Evolutionary conservation across 768 basidiomycete genomes (phyloP).

Genomic region (Pisolithus sp.): DNA sequence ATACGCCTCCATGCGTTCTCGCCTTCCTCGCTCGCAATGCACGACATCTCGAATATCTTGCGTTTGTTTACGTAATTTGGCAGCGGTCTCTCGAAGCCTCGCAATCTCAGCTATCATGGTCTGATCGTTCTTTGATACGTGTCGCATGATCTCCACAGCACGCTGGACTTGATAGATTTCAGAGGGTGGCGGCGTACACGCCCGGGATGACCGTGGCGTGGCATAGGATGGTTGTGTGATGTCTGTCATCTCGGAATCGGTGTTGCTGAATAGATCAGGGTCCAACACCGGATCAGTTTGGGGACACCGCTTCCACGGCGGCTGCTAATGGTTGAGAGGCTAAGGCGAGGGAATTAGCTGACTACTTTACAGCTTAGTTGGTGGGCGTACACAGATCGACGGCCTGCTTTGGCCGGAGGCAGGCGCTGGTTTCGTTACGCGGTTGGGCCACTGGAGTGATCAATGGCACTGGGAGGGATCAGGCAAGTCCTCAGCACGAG

Average conservation of each 20-base stretch:
- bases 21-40: constrained; percentile 17
- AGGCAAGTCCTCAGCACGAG: too few species aligned
- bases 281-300: not conserved
- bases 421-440: not conserved
- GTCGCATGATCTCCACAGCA: constrained; percentile 22
- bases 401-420: not conserved
- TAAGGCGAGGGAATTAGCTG: not conserved
- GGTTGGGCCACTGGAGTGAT: not conserved
- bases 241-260: constrained; percentile 20
- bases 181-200: constrained; percentile 14
- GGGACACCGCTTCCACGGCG: not conserved
- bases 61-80: constrained; percentile 13
- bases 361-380: not conserved
- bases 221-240: constrained; percentile 12
- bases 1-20: constrained; percentile 22
- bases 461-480: too few species aligned
- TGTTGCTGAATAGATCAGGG: constrained; percentile 11
- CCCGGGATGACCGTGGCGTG: constrained; percentile 20
- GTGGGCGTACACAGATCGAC: not conserved
- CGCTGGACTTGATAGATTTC: constrained; percentile 14
- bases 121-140: constrained; percentile 15
- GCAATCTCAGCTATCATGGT: constrained; percentile 7
- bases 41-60: constrained; percentile 18
- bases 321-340: not conserved
- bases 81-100: constrained; percentile 12